Evolutionary conservation across 164 flowering plant genomes (phyloP).

Genomic region (Malania oleifera): DNA sequence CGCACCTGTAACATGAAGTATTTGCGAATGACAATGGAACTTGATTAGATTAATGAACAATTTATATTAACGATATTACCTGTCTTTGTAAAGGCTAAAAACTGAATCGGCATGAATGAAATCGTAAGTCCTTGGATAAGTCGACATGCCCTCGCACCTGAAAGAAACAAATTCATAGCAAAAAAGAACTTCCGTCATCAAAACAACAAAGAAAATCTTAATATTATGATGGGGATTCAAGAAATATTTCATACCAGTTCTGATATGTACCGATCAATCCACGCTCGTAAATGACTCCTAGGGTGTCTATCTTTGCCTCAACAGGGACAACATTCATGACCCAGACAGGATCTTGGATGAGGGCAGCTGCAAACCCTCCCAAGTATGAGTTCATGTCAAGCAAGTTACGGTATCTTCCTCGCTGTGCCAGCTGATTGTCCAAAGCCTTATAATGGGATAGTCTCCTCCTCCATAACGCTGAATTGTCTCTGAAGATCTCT

Average conservation of each 20-base stretch:
- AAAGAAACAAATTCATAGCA: not conserved
- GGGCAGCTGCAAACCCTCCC: slow-evolving; percentile 95
- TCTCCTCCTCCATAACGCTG: slow-evolving; percentile 68
- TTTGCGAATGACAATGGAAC: too few relatives aligned
- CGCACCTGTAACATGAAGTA: slow-evolving; percentile 49
- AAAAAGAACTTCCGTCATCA: not conserved
- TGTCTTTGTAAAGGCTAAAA: slow-evolving; percentile 58
- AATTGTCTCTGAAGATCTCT: slow-evolving; percentile 41
- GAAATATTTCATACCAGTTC: slow-evolving; percentile 47
- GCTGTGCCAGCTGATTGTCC: slow-evolving; percentile 48
- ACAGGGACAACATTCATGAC: slow-evolving; percentile 83
- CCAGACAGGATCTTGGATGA: slow-evolving; percentile 74
- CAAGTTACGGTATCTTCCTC: slow-evolving; percentile 77
- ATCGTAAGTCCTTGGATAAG: slow-evolving; percentile 80
- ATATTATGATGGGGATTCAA: too few relatives aligned
- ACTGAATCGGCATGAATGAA: slow-evolving; percentile 61
- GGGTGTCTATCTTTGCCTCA: slow-evolving; percentile 50
- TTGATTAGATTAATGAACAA: too few relatives aligned
- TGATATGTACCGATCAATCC: slow-evolving; percentile 90
- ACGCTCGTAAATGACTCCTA: slow-evolving; percentile 75
- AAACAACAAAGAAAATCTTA: not conserved
- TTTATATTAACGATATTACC: slow-evolving; percentile 30
- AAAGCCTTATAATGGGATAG: slow-evolving; percentile 56
- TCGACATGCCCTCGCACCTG: slow-evolving; percentile 96
- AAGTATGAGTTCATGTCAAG: slow-evolving; percentile 87